Base-by-base conservation (phyloP, 108 stramenopile species). In the Cyclotella sp. region DNA sequence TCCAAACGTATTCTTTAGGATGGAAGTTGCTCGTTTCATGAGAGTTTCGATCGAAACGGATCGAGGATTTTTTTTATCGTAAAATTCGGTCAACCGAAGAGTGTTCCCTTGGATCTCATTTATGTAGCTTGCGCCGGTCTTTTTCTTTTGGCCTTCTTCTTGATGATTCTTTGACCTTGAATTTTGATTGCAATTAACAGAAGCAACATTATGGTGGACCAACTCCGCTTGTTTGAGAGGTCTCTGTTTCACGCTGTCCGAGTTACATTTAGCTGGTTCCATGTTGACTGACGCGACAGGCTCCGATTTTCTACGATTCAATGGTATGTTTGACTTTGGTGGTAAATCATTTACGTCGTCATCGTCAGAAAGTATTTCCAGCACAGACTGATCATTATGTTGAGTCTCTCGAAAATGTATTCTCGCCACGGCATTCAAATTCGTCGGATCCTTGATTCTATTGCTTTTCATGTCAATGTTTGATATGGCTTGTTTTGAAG, bases 1-100 rank as follows among this genome's bases (percentile, higher is more conserved):
- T 2, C 71, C 55, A 74, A 94, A 94, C 1, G 85, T 82, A 26
- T 65, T n/a, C 72, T 75, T 22, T 44, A 94, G 61, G 45, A 77
- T 70, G 57, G 55, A 10, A 14, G 29, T 53, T 16, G 84, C 76
- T 62, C 43, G 53, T 27, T 68, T 19, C 59, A 65, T 42, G 30
- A 82, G 78, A 43, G n/a, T 49, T 42, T 71, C 78, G n/a, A 44
- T 21, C 24, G 79, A 60, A 22, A 26, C 29, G 22, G n/a, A 14
- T 67, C 54, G 44, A 14, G 60, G 28, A 49, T 65, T 71, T 40
- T 16, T n/a, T 13, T 57, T 24, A 49, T 66, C 64, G 79, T 57
- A 74, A 52, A 62, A 63, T 30, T 74, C 68, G 1, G 53, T 74
- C 8, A 81, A 11, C 24, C 39, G 64, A 19, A 34, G 0, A 41